Evolutionary conservation across 768 basidiomycete species (phyloP).

Genomic region (Suillus hirtellus): DNA sequence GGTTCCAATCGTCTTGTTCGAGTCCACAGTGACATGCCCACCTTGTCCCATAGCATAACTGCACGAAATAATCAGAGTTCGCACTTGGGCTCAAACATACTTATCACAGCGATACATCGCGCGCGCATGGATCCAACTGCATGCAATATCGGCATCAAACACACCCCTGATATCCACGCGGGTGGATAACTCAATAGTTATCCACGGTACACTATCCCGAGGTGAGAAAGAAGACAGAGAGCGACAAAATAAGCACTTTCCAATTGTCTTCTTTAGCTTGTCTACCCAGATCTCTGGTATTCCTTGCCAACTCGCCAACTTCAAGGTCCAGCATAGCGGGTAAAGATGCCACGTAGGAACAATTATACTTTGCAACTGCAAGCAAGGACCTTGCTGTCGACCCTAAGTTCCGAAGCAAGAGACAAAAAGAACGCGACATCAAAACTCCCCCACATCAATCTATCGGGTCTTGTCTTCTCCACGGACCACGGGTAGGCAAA

Average conservation of each 20-base stretch:
- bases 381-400: not conserved
- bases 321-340: no score
- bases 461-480: not conserved
- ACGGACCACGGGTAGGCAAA: constrained; percentile 15
- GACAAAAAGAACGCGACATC: not conserved
- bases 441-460: not conserved
- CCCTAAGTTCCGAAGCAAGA: not conserved
- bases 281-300: not conserved
- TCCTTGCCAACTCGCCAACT: not conserved
- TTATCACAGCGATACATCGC: not conserved
- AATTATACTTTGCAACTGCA: not conserved
- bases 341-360: not conserved
- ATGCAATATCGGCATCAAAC: not conserved
- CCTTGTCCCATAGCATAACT: not conserved
- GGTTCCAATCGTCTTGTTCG: not conserved
- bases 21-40: not conserved
- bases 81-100: not conserved
- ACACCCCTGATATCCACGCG: no score
- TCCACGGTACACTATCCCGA: no score
- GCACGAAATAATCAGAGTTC: not conserved
- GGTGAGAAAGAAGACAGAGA: not conserved
- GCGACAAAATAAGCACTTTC: not conserved
- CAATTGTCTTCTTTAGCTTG: not conserved
- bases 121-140: not conserved
- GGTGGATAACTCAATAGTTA: no score